Base-by-base conservation (phyloP, 2,329 filamentous ascomycete genomes). In the Xylariaceae sp. region DNA sequence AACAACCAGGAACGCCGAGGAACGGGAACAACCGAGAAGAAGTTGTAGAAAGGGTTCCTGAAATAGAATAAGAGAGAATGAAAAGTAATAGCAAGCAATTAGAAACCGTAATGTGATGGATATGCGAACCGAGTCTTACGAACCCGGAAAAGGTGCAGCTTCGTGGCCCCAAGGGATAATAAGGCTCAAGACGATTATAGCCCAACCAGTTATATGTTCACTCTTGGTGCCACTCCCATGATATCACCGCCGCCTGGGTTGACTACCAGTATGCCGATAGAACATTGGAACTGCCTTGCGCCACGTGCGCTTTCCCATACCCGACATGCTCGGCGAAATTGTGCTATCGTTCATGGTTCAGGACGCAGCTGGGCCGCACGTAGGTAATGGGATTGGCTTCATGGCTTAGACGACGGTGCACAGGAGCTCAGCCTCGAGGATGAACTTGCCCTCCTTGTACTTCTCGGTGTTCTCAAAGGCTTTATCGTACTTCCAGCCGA, bases 401-500 rank as follows among this genome's bases (percentile, higher is more conserved):
- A 45, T 45, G 18, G 37, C 44, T 72, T 71, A 86, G 68, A 79
- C 83, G 61, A 97, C 92, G 66, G 86, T 87, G 75, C 89, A 93
- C 45, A 97, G 80, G 64, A 97, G 77, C 78, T 96, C 92, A 37
- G 89, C 90, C 79, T 97, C 93, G 59, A 99, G 81, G 61, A 99
- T 99, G 73, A 89, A 97, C 78, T 97, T 99, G 58, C 92, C 92
- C 80, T 99, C 94, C 80, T 99, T 99, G 78, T 99, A 99, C 77
- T 96, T 96, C 82, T 99, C 93, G 65, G 82, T 87, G 39, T 80
- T 76, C 78, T 99, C 94, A 73, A 89, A 97, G 1, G 94, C 94
- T 78, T 95, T 96, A 76, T 99, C 94, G 74, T 99, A 99, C 75
- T 96, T 97, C 94, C 94, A 99, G 41, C 94, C 94, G 56, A 99